phyloP scores from a whole-genome alignment of 1,284 basidiomycete species.

The Marasmius tenuissimus region DNA sequence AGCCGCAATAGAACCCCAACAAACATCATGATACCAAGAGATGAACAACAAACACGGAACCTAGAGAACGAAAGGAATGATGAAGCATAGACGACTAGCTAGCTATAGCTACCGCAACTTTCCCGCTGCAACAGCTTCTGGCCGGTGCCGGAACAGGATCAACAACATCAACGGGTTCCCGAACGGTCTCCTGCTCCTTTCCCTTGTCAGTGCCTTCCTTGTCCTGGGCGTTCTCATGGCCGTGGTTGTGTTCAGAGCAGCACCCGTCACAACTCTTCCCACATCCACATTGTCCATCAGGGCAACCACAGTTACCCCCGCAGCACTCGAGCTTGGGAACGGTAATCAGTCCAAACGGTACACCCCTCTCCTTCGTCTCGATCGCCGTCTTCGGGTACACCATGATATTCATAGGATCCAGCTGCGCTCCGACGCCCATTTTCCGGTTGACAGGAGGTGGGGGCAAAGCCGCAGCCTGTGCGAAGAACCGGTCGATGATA shows the following conservation, averaged over 20 bases:
- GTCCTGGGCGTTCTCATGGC: conserved; percentile 5
- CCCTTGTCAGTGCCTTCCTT: conserved; percentile 2
- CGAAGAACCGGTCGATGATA: conserved; percentile 62
- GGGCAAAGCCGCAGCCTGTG: conserved; percentile 61
- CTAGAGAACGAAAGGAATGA: too few species aligned
- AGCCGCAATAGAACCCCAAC: too few species aligned
- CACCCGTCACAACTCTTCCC: conserved; percentile 52
- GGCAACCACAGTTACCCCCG: conserved; percentile 57
- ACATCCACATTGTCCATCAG: conserved; percentile 50
- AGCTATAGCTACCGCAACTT: background rate
- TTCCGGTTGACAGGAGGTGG: conserved; percentile 47
- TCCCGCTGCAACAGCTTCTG: conserved; percentile 13
- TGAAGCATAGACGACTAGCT: too few species aligned
- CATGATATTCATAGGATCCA: conserved; percentile 52
- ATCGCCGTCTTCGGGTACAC: conserved; percentile 43
- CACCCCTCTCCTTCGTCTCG: conserved; percentile 32
- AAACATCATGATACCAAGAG: too few species aligned
- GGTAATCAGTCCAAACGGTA: conserved; percentile 48
- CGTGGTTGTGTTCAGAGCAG: conserved; percentile 31
- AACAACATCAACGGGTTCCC: background rate
- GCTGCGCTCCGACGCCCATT: conserved; percentile 29
- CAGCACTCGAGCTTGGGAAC: conserved; percentile 71
- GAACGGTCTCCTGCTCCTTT: background rate
- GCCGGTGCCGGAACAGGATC: background rate
- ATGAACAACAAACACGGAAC: too few species aligned